Percentiles rank a stretch among this genome's conserved stretches.
Conservation (phyloP, 305 asterid species). For the Solanum hybrid region DNA sequence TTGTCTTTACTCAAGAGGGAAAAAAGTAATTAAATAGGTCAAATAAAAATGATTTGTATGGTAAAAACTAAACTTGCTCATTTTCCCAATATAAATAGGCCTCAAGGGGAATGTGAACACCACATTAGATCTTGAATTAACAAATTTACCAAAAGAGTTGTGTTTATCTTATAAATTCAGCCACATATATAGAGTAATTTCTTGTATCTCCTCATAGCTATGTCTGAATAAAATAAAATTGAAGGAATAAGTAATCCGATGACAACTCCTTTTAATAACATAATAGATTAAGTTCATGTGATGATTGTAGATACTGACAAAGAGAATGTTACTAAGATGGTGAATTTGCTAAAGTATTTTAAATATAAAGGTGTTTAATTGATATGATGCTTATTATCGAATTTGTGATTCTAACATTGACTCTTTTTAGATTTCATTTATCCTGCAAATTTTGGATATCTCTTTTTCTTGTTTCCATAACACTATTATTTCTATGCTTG, state of each 20-base stretch:
- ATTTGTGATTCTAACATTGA: no score
- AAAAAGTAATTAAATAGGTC: no score
- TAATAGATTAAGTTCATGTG: not conserved
- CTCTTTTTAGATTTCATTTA: not conserved
- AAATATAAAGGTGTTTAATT: no score
- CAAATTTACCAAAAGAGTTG: not conserved
- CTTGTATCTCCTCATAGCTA: not conserved
- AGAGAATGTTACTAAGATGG: not conserved
- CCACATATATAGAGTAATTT: not conserved
- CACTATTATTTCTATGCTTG: no score
- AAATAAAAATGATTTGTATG: no score
- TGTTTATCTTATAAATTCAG: not conserved
- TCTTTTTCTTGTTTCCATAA: no score
- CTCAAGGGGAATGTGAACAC: not conserved
- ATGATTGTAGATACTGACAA: not conserved
- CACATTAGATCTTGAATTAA: no score
- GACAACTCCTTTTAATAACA: not conserved
- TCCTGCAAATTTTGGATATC: not conserved
- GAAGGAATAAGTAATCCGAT: not conserved
- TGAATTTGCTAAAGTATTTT: no score
- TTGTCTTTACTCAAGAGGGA: no score
- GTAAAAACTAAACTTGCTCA: no score
- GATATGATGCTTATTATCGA: not conserved
- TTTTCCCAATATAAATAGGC: no score
- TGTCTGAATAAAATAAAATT: no score